These are phyloP conservation scores for Pseudonectria buxi DNA, from an alignment of 2,329 filamentous ascomycete species.

Conservation along the genomic window DNA sequence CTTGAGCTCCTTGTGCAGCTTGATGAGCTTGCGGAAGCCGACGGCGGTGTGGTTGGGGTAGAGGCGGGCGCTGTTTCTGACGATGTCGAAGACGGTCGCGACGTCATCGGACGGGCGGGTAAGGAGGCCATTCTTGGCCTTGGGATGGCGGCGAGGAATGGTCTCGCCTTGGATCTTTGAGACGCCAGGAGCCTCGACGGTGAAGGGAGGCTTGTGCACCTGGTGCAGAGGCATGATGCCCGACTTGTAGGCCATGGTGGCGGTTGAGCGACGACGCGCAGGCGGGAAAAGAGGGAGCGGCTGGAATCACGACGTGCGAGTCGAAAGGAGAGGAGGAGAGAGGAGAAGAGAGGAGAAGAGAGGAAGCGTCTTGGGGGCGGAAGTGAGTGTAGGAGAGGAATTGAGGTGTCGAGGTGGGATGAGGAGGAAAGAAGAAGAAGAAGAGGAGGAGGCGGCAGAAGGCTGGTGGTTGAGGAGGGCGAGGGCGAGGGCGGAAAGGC, in stretches of 20 bases:
- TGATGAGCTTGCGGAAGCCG: conserved; percentile 66
- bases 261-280: conserved; percentile 6
- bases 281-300: conserved; percentile 4
- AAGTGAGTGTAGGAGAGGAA: conserved; percentile 4
- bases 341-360: conserved; percentile 4
- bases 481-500: not conserved
- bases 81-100: conserved; percentile 71
- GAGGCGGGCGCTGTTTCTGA: conserved; percentile 59
- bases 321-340: conserved; percentile 5
- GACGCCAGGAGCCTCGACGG: conserved; percentile 63
- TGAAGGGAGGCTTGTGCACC: conserved; percentile 66
- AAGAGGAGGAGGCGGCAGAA: conserved; percentile 8
- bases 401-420: no score
- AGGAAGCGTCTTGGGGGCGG: no score
- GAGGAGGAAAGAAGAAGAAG: conserved; percentile 7
- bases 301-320: conserved; percentile 3
- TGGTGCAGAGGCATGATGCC: conserved; percentile 48
- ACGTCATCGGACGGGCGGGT: conserved; percentile 61
- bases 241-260: conserved; percentile 30
- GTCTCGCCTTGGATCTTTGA: conserved; percentile 73
- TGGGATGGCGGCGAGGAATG: conserved; percentile 68
- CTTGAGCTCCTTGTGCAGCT: conserved; percentile 76
- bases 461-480: conserved; percentile 9
- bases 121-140: conserved; percentile 63
- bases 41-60: conserved; percentile 59